phyloP scores from a whole-genome alignment of 2,329 filamentous ascomycete species.

The Coniochaeta prunicola region DNA sequence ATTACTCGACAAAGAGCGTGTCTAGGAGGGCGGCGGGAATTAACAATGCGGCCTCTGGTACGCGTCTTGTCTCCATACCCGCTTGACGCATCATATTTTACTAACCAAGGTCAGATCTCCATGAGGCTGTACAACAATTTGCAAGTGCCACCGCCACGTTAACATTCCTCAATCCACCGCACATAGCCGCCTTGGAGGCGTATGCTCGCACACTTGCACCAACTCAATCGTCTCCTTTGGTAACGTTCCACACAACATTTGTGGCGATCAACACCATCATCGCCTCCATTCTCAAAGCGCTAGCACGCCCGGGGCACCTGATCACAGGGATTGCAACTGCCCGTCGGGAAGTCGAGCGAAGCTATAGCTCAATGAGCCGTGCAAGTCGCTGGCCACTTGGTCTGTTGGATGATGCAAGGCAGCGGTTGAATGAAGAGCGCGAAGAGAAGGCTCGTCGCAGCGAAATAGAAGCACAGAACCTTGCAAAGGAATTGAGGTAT shows the following conservation, averaged over 20 bases:
- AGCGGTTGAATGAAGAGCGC: constrained; percentile 74
- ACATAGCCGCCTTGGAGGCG: constrained; percentile 64
- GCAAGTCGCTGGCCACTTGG: constrained; percentile 74
- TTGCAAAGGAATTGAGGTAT: constrained; percentile 80
- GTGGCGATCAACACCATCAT: constrained; percentile 79
- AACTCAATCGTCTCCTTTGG: constrained; percentile 65
- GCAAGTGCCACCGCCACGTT: constrained; percentile 46
- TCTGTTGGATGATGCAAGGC: constrained; percentile 79
- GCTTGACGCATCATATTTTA: constrained; percentile 4
- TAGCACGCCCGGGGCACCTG: constrained; percentile 71
- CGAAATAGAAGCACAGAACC: constrained; percentile 60
- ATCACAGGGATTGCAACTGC: constrained; percentile 69
- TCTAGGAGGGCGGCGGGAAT: constrained; percentile 72
- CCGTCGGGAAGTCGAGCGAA: constrained; percentile 71
- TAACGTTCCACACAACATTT: constrained; percentile 67
- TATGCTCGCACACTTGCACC: constrained; percentile 61
- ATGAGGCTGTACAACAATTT: constrained; percentile 54
- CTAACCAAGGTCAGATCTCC: constrained; percentile 48
- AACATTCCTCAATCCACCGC: constrained; percentile 58
- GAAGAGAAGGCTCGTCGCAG: constrained; percentile 70
- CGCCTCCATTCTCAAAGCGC: constrained; percentile 69
- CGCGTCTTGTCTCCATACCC: constrained; percentile 10
- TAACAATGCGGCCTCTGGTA: constrained; percentile 56
- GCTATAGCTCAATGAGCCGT: constrained; percentile 65
- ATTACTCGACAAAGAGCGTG: constrained; percentile 74